Evolutionary conservation across 1,139 yeast genomes (phyloP).

Genomic region (Yamadazyma diospyri): DNA sequence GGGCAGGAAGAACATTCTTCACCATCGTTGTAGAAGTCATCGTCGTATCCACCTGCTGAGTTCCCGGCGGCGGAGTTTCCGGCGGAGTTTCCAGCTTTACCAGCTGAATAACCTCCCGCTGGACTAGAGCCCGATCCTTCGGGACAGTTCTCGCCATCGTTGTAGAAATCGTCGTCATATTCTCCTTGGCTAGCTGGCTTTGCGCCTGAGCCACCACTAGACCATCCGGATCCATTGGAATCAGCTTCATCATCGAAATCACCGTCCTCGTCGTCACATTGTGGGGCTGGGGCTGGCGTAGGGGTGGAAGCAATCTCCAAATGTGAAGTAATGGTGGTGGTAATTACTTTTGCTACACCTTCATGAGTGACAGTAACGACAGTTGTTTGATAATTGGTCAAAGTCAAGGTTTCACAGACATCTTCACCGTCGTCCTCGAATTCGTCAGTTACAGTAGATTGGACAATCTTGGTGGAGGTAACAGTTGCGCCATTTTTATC

Average conservation of each 20-base stretch:
- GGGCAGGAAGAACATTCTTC: constrained; percentile 6
- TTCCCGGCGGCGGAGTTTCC: constrained; percentile 11
- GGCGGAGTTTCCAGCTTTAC: constrained; percentile 9
- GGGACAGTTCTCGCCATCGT: constrained; percentile 15
- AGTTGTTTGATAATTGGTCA: constrained; percentile 1
- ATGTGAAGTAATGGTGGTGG: constrained; percentile 8
- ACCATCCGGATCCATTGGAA: constrained; percentile 5
- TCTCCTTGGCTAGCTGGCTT: constrained; percentile 6
- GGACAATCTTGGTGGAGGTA: constrained; percentile 10
- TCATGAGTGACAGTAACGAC: constrained; percentile 6
- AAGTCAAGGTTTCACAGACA: constrained; percentile 1
- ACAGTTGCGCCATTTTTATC: constrained; percentile 10
- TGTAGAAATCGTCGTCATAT: constrained; percentile 16
- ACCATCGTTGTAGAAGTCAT: constrained; percentile 10
- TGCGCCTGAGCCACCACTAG: constrained; percentile 12
- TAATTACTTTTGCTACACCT: constrained; percentile 7
- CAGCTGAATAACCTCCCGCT: constrained; percentile 4
- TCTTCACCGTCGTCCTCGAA: constrained; percentile 10
- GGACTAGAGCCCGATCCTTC: not conserved
- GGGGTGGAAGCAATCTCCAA: constrained; percentile 5
- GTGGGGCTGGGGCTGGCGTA: constrained; percentile 2
- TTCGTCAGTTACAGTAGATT: constrained; percentile 7
- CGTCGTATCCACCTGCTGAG: constrained; percentile 9
- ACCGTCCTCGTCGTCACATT: constrained; percentile 10
- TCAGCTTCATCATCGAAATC: constrained; percentile 9